A percentile compares a stretch with the other conserved stretches of the same genome.
Conservation (phyloP, 108 stramenopile genomes). For the Skeletonema tropicum region DNA sequence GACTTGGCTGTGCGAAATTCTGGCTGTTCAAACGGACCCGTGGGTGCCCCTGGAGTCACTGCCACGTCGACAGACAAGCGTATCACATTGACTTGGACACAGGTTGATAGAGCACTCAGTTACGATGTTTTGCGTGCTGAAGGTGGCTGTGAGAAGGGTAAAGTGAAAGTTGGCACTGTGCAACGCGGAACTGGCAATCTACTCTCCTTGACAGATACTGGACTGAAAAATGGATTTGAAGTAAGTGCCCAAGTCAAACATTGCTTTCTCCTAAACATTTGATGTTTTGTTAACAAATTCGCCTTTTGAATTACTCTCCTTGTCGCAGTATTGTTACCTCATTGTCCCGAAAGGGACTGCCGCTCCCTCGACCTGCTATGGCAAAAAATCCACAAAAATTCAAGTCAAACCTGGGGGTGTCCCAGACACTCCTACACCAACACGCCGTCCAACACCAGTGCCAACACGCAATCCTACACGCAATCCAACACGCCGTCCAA, state of each 20-base stretch:
- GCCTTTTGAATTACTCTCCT: neutral
- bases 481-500: too few relatives aligned
- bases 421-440: too few relatives aligned
- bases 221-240: slow-evolving; percentile 33
- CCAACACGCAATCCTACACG: too few relatives aligned
- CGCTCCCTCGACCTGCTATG: neutral
- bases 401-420: neutral
- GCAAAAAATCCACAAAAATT: neutral
- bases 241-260: neutral
- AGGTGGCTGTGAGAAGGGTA: slow-evolving; percentile 28
- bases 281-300: neutral
- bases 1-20: slow-evolving; percentile 4
- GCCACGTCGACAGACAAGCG: slow-evolving; percentile 11
- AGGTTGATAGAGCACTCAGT: slow-evolving; percentile 8
- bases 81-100: slow-evolving; percentile 19
- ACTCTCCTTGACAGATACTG: slow-evolving; percentile 4
- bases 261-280: neutral
- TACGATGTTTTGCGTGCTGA: slow-evolving; percentile 34
- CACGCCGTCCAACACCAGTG: too few relatives aligned
- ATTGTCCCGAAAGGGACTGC: neutral
- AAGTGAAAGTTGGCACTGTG: slow-evolving; percentile 11
- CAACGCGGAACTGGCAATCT: neutral
- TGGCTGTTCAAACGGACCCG: slow-evolving; percentile 18
- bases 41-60: neutral
- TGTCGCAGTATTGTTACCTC: neutral